Percentiles rank a stretch among this genome's conserved stretches.
Conservation (phyloP, 1,284 basidiomycete species). For the Cutaneotrichosporon sp. region DNA sequence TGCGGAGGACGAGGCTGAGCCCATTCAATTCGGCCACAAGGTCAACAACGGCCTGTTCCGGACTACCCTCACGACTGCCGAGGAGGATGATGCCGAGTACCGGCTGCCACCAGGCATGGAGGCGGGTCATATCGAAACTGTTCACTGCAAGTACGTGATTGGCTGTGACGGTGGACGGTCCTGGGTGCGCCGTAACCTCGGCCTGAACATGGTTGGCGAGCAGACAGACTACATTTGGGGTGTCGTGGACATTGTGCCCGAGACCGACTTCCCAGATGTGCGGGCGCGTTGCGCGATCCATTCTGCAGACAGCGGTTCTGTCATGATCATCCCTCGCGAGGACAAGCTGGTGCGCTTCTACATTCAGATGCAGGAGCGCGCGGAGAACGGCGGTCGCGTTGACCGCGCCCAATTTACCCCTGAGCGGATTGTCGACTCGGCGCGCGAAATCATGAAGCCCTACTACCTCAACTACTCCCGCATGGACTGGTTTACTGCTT, state of each 20-base stretch:
- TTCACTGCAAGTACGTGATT: constrained; percentile 30
- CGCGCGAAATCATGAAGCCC: constrained; percentile 36
- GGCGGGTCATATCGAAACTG: constrained; percentile 16
- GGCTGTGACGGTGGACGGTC: constrained; percentile 32
- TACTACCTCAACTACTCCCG: constrained; percentile 35
- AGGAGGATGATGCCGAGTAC: constrained; percentile 22
- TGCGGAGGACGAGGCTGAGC: constrained; percentile 16
- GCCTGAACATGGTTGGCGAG: constrained; percentile 26
- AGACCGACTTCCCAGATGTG: constrained; percentile 24
- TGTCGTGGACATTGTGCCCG: constrained; percentile 23
- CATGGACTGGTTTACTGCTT: constrained; percentile 43
- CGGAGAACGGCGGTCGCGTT: constrained; percentile 17
- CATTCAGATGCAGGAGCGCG: constrained; percentile 18
- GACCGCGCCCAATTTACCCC: constrained; percentile 28
- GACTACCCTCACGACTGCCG: constrained; percentile 13
- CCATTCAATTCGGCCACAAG: constrained; percentile 19
- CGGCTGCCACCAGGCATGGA: constrained; percentile 13
- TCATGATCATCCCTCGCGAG: constrained; percentile 24
- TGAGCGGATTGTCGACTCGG: constrained; percentile 33
- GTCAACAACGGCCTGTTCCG: constrained; percentile 20
- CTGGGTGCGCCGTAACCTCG: constrained; percentile 23
- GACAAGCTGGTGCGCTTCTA: constrained; percentile 23
- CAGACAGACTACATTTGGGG: constrained; percentile 29
- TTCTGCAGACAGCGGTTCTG: constrained; percentile 17
- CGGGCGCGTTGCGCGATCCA: constrained; percentile 22